Evolutionary conservation across 2,329 filamentous ascomycete species (phyloP), one percentile per base, ranked within the genome.

Genomic region (Clonostachys byssicola): DNA sequence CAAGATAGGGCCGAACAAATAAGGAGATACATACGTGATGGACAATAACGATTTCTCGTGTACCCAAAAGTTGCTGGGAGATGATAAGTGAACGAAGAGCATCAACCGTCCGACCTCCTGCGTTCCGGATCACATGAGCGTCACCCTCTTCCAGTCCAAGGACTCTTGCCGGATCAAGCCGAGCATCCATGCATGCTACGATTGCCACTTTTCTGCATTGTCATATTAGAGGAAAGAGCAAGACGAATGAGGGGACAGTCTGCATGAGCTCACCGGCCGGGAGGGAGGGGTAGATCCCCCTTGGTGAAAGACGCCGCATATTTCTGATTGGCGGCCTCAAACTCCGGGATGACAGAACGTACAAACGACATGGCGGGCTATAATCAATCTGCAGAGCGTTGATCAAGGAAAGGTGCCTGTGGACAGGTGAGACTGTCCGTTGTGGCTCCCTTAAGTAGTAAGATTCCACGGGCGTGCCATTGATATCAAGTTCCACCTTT

Each of bases 101-200:
- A 47, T 92, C 88, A 38, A 73, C 68, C 2, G 80, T 84, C 14
- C 77, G 82, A 2, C 73, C 87, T 3, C 85, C 85, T 9, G 84
- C 86, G 54, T 91, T 92, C 49, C 88, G 81, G 49, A 91, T 85
- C 34, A 91, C 80, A 64, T 94, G 88, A 1, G 88, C 89, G 53
- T 91, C 86, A 39, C 89, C 88, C 16, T 89, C 77, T 18, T 76
- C 69, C 49, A 92, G 85, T 9, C 84, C 85, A 46, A 90, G 85
- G 2, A 86, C 85, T 13, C 77, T 70, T 5, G 81, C 76, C 0
- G 88, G 81, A 56, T 92, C 77, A 55, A 84, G 71, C 45, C 88
- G 81, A 6, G 89, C 86, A 59, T 94, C 88, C 88, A 92, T 94
- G 66, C 89, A 94, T 1, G 88, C 88, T 42, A 92, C 75, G 23